Percentiles rank a stretch among this genome's conserved stretches.
phyloP scores from a whole-genome alignment of 192 early-diverging fungal species.

The Borealophlyctis nickersoniae region DNA sequence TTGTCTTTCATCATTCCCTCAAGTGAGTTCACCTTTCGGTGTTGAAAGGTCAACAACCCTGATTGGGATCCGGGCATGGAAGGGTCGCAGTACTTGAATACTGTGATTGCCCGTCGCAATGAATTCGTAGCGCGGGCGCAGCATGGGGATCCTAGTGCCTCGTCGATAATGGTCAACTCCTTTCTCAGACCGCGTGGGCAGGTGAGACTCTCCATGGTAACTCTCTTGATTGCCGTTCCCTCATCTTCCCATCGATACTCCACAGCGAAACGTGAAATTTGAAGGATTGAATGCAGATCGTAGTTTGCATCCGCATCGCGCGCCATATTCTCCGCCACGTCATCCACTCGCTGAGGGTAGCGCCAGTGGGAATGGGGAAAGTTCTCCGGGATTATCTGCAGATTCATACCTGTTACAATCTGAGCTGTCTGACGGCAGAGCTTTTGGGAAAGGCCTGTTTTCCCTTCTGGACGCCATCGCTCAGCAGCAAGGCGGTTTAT shows the following conservation, averaged over 20 bases:
- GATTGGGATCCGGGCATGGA: conserved; percentile 85
- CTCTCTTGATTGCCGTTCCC: too few species aligned
- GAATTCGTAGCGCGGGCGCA: neutral
- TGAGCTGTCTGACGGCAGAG: conserved; percentile 19
- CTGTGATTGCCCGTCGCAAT: conserved; percentile 35
- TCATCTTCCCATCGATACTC: neutral
- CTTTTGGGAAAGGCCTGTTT: conserved; percentile 31
- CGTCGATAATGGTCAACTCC: conserved; percentile 17
- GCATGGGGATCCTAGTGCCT: conserved; percentile 3
- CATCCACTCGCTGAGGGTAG: too few species aligned
- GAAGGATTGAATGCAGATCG: neutral
- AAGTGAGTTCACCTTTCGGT: neutral
- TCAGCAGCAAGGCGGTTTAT: conserved; percentile 1
- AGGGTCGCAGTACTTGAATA: conserved; percentile 75
- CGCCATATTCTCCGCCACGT: too few species aligned
- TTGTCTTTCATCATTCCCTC: neutral
- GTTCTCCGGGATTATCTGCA: too few species aligned
- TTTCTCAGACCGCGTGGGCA: conserved; percentile 3
- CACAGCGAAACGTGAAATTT: conserved; percentile 26
- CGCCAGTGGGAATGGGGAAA: too few species aligned
- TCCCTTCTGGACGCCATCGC: conserved; percentile 47
- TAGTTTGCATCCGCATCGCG: too few species aligned
- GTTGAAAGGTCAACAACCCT: conserved; percentile 72
- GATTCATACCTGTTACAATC: conserved; percentile 2
- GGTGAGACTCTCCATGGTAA: too few species aligned